Conservation (phyloP, 225 moss, liverwort and hornwort genomes). For the Pseudisothecium myosuroides region DNA sequence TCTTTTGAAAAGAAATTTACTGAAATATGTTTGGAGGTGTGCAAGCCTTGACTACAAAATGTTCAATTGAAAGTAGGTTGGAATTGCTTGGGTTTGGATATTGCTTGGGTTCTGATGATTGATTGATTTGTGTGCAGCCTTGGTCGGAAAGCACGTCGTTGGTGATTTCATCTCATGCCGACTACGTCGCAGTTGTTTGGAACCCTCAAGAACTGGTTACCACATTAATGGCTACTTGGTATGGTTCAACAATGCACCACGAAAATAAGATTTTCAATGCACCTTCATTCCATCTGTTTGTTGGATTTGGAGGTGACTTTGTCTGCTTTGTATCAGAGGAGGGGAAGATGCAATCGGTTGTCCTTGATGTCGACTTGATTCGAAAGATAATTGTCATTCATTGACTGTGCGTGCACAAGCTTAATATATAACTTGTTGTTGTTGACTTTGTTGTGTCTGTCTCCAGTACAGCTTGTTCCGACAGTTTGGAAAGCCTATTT, state of each 20-base stretch:
- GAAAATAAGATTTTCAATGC: not conserved
- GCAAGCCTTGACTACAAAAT: not conserved
- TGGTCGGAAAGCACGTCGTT: not conserved
- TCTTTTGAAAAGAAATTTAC: not conserved
- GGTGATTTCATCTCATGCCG: not conserved
- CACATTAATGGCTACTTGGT: constrained; percentile 5
- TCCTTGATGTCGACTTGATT: not conserved
- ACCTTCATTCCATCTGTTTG: not conserved
- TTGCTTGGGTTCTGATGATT: not conserved
- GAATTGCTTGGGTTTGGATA: not conserved
- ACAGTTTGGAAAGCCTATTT: constrained; percentile 66
- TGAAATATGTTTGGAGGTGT: too few species aligned
- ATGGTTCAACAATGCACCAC: not conserved
- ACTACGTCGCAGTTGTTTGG: not conserved
- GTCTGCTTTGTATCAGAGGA: not conserved
- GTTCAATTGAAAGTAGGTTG: too few species aligned
- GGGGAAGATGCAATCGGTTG: not conserved
- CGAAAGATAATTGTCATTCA: not conserved
- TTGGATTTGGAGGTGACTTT: not conserved
- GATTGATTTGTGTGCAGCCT: not conserved
- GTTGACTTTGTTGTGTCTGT: not conserved
- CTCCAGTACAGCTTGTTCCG: constrained; percentile 69
- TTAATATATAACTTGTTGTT: not conserved
- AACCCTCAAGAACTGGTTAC: not conserved
- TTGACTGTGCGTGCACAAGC: not conserved